Base-by-base conservation (phyloP, 2,329 filamentous ascomycete species). In the Calonectria pseudoturangicola region DNA sequence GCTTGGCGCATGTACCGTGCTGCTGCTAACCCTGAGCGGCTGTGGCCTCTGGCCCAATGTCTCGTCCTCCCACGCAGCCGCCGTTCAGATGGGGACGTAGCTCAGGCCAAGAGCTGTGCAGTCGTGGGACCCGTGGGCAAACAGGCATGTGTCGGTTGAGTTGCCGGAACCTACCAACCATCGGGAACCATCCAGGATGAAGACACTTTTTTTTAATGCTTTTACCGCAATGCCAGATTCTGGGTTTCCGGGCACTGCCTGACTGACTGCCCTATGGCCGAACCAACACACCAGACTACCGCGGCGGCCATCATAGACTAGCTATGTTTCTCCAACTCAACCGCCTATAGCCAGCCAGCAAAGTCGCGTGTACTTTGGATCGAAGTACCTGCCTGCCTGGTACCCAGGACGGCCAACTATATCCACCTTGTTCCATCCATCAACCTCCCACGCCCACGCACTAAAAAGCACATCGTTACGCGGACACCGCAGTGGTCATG, bases 341-440 rank as follows among this genome's bases (percentile, higher is more conserved):
- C n/a, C 36, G 13, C 30, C n/a, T 33, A 58, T n/a, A 39, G 54
- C 33, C 30, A 58, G n/a, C 30, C 30, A 33, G 9, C 30, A n/a
- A n/a, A 13, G 54, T 58, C 36, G 54, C 33, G 33, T 39, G 54
- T 58, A 58, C 54, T 18, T 58, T 36, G 36, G 18, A 58, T 36
- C 10, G n/a, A 58, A 36, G 54, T 58, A 58, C 54, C 54, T 58
- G 54, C 54, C 54, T 58, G 70, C 62, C 64, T 48, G 76, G 72
- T 58, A 74, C 62, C 64, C 54, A 77, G 68, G 72, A 70, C 54
- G 75, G 73, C 67, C 75, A 73, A 39, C 54, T 56, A 66, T 54
- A 66, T 39, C 64, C 48, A 66, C 64, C 39, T 66, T 58, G 33
- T 27, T 58, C 54, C 33, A 33, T 58, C 54, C 54, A 58, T 58